phyloP scores from a whole-genome alignment of 2,329 filamentous ascomycete species.

The Alternaria longipes region DNA sequence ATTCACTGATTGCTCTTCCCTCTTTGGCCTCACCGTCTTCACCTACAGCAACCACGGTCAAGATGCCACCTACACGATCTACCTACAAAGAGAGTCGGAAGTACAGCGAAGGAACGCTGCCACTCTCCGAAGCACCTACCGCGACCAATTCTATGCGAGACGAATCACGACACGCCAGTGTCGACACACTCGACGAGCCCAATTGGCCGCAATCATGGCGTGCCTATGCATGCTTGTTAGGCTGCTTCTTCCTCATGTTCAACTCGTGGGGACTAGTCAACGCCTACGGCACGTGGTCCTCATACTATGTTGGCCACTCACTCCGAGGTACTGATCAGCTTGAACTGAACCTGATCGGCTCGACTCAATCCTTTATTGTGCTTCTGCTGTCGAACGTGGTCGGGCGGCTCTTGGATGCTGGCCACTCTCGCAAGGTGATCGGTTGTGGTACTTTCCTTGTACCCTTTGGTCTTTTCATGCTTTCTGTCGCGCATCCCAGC shows the following conservation, averaged over 20 bases:
- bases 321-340: constrained; percentile 53
- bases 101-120: constrained; percentile 30
- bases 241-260: constrained; percentile 63
- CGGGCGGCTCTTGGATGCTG: constrained; percentile 61
- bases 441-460: constrained; percentile 55
- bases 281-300: constrained; percentile 61
- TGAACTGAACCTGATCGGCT: constrained; percentile 58
- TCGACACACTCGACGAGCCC: constrained; percentile 38
- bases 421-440: constrained; percentile 53
- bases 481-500: constrained; percentile 55
- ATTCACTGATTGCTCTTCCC: constrained; percentile 18
- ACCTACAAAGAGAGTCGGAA: constrained; percentile 34
- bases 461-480: constrained; percentile 56
- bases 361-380: constrained; percentile 59
- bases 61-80: constrained; percentile 23
- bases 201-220: constrained; percentile 58
- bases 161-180: constrained; percentile 26
- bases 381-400: constrained; percentile 57
- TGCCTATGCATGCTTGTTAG: constrained; percentile 56
- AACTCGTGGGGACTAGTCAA: constrained; percentile 61
- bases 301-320: constrained; percentile 59
- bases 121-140: constrained; percentile 36
- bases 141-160: constrained; percentile 36
- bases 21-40: background rate
- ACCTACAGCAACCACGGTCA: constrained; percentile 20